A percentile compares a stretch with the other conserved stretches of the same genome.
Conservation (phyloP, 345 rosid species). For the Brassica napus region DNA sequence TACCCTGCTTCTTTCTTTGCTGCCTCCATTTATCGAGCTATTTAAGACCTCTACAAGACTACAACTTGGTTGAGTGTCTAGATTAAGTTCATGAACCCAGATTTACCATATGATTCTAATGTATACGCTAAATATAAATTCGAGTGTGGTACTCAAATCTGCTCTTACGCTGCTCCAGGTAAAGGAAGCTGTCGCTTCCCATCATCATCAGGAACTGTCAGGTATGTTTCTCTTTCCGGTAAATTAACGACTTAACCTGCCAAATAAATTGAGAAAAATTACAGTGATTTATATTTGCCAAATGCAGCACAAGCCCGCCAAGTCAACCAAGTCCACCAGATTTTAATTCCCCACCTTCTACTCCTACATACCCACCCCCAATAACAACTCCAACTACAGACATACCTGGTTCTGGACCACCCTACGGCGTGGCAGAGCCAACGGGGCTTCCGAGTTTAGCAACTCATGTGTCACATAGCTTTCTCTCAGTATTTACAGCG, state of each 20-base stretch:
- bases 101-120: conserved; percentile 8
- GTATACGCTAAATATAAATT: neutral
- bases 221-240: conserved; percentile 28
- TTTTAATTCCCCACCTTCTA: conserved; percentile 42
- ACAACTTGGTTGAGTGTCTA: neutral
- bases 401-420: conserved; percentile 52
- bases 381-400: conserved; percentile 43
- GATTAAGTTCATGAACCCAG: conserved; percentile 13
- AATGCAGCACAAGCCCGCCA: conserved; percentile 68
- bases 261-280: conserved; percentile 9
- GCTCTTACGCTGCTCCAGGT: conserved; percentile 49
- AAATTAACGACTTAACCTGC: conserved; percentile 13
- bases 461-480: conserved; percentile 44
- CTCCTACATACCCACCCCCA: conserved; percentile 42
- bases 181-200: conserved; percentile 74
- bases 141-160: conserved; percentile 10
- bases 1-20: neutral
- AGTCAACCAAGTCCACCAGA: conserved; percentile 47
- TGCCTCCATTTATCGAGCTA: neutral
- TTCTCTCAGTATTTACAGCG: conserved; percentile 46
- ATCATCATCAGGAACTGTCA: conserved; percentile 46
- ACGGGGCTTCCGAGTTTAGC: conserved; percentile 82
- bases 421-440: conserved; percentile 76
- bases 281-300: neutral
- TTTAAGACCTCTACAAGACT: conserved; percentile 18